Base-by-base conservation (phyloP, 768 basidiomycete genomes). In the Pleurotus cornucopiae region DNA sequence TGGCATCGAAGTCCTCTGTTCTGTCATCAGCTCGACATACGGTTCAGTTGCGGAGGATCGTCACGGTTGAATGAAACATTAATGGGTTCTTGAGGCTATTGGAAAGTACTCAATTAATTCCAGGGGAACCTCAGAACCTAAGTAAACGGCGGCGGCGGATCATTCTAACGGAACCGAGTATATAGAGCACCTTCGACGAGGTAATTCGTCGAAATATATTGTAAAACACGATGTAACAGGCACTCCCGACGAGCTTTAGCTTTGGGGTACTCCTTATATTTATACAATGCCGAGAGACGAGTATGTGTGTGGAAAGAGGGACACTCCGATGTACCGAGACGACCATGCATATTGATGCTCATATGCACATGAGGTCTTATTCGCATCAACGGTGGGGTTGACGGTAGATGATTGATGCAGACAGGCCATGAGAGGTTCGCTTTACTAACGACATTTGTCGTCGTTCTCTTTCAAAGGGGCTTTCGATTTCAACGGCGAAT, bases 61-160 rank as follows among this genome's bases (percentile, higher is more conserved):
- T 49, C 20, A 30, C 25, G 30, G n/a, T 23, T 20, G 48, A n/a
- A 49, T 26, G 23, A 47, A 44, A 44, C 41, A 44, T 44, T 44
- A 44, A 44, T 16, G 41, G n/a, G n/a, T 34, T 34, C 30, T 34
- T 11, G 43, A 44, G n/a, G 46, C 13, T 20, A 18, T 47, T 20
- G 21, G 23, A 13, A 23, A 47, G 21, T 9, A 14, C 6, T 13
- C 21, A 47, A 47, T 14, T 23, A 23, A 47, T 47, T 20, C 20
- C 46, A 25, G n/a, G 21, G 11, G 21, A 16, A 47, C 26, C 9
- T 25, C 46, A 47, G 25, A 49, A 49, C 48, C 26, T 26, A 26
- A 49, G 37, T 16, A 49, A 6, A 30, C 48, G 37, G 48, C 37
- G 48, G 26, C 48, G 48, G 48, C 48, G 48, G 48, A 49, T 49